Percentiles rank a stretch among this genome's conserved stretches.
phyloP scores from a whole-genome alignment of 176 grass and related monocot genomes.

The Areca catechu region DNA sequence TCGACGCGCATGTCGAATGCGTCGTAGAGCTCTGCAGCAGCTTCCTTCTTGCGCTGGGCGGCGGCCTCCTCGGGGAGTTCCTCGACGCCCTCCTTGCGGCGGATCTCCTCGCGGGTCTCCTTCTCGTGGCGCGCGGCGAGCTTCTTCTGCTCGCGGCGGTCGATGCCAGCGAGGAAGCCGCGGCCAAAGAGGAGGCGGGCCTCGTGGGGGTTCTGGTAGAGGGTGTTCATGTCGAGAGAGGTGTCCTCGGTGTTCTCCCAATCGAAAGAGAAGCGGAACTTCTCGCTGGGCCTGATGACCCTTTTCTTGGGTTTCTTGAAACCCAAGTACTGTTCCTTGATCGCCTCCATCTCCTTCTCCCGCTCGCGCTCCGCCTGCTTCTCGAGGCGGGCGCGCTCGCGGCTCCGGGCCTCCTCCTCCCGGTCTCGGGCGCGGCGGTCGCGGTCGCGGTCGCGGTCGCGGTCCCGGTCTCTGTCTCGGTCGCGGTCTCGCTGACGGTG shows the following conservation, averaged over 20 bases:
- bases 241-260: slow-evolving; percentile 99
- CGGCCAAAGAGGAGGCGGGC: slow-evolving; percentile 79
- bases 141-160: slow-evolving; percentile 96
- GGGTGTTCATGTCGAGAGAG: slow-evolving; percentile 79
- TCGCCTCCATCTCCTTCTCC: slow-evolving; percentile 78
- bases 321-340: slow-evolving; percentile 94
- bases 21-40: slow-evolving; percentile 70
- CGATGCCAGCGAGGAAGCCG: slow-evolving; percentile 78
- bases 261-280: slow-evolving; percentile 95
- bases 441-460: slow-evolving; percentile 29
- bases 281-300: slow-evolving; percentile 93
- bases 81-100: slow-evolving; percentile 66
- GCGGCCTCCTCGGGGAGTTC: slow-evolving; percentile 66
- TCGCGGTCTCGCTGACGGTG: slow-evolving; percentile 26
- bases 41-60: slow-evolving; percentile 51
- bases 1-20: slow-evolving; percentile 93
- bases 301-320: slow-evolving; percentile 95
- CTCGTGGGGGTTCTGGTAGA: slow-evolving; percentile 80
- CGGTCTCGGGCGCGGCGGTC: slow-evolving; percentile 54
- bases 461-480: too few species aligned
- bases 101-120: slow-evolving; percentile 71
- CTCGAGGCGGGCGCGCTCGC: slow-evolving; percentile 50
- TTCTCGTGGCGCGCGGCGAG: slow-evolving; percentile 56
- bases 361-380: slow-evolving; percentile 79
- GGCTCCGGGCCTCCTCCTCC: slow-evolving; percentile 29